Evolutionary conservation across 768 basidiomycete genomes (phyloP), one percentile per base, ranked within the genome.

Genomic region (Termitomyces sp.): DNA sequence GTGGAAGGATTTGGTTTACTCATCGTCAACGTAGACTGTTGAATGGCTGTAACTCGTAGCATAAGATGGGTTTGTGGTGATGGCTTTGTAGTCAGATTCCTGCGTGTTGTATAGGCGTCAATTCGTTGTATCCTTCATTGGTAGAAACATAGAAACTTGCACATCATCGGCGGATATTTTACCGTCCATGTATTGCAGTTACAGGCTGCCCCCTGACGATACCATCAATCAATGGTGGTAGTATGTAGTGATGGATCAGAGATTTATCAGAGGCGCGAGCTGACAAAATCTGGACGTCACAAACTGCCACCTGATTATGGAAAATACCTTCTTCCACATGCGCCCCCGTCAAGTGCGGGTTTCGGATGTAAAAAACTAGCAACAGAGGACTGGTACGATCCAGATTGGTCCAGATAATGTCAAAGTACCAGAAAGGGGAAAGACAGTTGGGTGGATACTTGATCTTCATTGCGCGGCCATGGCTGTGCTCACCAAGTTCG

Each of bases 31-130:
- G 47, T 49, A 80, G 79, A 80, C 79, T 33, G 78, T 80, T 18
- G 79, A 80, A 63, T 80, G 79, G 79, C 61, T 80, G 57, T 80
- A 69, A 66, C 45, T 54, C 28, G 18, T 18, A 52, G 35, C 44
- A 47, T 35, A 22, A 51, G 16, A 38, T 35, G 32, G 32, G n/a
- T 22, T 30, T 16, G 22, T 22, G n/a, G 30, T 44, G 33, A 42
- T 20, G 7, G n/a, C 1, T 20, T 42, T 20, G n/a, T 20, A 42
- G 3, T 42, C 3, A 42, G 40, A 33, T 20, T 24, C 53, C 14
- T 14, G 28, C 40, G 33, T 47, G 28, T 58, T 26, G 51, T n/a
- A 32, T 45, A 3, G 56, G 56, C 33, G 44, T 57, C 50, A 24
- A 47, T 26, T 4, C 49, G 18, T 57, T 53, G 36, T 18, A 20